Evolutionary conservation across 2,329 filamentous ascomycete genomes (phyloP).

Genomic region (Diplodia sapinea): DNA sequence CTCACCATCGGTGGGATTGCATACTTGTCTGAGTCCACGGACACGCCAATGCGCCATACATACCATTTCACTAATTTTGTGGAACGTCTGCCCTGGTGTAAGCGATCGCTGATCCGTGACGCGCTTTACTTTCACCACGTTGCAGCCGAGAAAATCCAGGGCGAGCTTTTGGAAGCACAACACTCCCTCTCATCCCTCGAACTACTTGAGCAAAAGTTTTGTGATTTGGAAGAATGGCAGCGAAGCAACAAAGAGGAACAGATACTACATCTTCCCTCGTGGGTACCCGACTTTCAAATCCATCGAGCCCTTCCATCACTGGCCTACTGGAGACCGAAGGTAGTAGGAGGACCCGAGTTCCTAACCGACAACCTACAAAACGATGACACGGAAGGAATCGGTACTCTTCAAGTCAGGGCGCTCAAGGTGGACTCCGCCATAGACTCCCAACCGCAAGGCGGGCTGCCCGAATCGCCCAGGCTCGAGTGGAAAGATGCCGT

Average conservation of each 20-base stretch:
- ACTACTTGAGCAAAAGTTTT: not conserved
- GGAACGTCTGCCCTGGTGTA: not conserved
- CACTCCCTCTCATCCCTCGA: not conserved
- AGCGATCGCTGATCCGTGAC: not conserved
- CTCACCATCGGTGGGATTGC: not conserved
- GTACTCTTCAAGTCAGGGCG: not conserved
- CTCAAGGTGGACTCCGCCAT: not conserved
- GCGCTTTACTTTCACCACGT: not conserved
- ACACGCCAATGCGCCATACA: not conserved
- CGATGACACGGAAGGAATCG: not conserved
- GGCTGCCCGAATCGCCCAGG: not conserved
- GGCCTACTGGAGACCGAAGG: not conserved
- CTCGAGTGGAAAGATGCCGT: not conserved
- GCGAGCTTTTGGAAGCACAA: not conserved
- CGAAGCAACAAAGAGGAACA: not conserved
- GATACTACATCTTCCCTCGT: not conserved
- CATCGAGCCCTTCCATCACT: not conserved
- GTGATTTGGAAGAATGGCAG: not conserved
- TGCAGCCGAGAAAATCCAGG: not conserved
- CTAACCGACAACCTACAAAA: not conserved
- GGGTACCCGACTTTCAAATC: not conserved
- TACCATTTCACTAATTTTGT: not conserved
- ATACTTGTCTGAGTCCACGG: too few relatives aligned
- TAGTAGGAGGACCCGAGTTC: too few relatives aligned
- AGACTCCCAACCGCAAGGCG: not conserved